Base-by-base conservation (phyloP, 2,329 filamentous ascomycete genomes). In the Diaporthe helianthi region DNA sequence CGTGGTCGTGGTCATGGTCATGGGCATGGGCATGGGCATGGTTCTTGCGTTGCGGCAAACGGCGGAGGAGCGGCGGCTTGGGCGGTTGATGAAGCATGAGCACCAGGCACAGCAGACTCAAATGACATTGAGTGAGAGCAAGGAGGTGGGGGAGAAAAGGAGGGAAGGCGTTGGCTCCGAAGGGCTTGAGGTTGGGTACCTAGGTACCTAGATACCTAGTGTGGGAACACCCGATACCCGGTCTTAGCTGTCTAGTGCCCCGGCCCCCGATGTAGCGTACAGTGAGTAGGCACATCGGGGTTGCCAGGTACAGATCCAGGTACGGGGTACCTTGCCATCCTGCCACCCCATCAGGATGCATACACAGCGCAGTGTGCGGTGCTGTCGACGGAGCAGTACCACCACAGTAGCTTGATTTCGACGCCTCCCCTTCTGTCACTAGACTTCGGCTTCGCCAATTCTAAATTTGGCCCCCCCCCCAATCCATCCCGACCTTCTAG, bases 391-490 rank as follows among this genome's bases (percentile, higher is more conserved):
- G n/a, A n/a, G n/a, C n/a, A n/a, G n/a, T n/a, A n/a, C n/a, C n/a
- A 46, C 36, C 36, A 5, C 13, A 15, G 36, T 33, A 47, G 58
- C 41, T 47, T 47, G 41, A 24, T 36, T 44, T 47, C 24, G 29
- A 61, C 55, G 55, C 58, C 58, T 63, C 58, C 58, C 58, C n/a
- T 63, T 63, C n/a, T 2, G 44, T 63, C 44, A 19, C 58, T 63
- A 63, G 58, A 36, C 58, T 63, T 63, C 58, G 61, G 61, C 61
- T 22, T 53, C 47, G 33, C 65, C 65, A 51, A 41, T 67, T 67
- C 65, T 67, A 67, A 67, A 12, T 58, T 54, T 67, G 65, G 52
- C 65, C 65, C 52, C 52, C 65, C 38, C 29, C 31, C 52, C 58
- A 52, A 46, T 33, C 9, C 65, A 49, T 38, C 31, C 52, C 58